Percentiles rank a stretch among this genome's conserved stretches.
Conservation (phyloP, 805 yeast species). For the Nakazawaea ernobii region DNA sequence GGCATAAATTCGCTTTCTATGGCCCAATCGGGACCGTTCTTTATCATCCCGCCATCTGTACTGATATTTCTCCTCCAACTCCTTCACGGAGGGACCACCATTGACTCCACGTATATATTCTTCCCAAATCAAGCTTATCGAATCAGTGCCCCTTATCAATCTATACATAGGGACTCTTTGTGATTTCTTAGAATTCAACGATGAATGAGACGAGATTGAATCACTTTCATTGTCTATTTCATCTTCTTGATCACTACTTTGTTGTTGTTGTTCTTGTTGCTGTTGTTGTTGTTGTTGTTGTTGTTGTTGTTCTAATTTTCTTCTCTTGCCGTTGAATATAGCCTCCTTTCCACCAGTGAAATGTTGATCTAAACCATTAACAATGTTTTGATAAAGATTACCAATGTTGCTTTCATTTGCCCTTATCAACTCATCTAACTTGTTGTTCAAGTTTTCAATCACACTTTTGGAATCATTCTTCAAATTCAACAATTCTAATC, state of each 20-base stretch:
- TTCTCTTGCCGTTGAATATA: neutral
- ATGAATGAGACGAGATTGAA: neutral
- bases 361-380: slow-evolving; percentile 7
- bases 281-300: neutral
- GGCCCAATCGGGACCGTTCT: slow-evolving; percentile 43
- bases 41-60: slow-evolving; percentile 52
- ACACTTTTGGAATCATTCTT: slow-evolving; percentile 7
- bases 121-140: slow-evolving; percentile 48
- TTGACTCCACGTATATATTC: slow-evolving; percentile 48
- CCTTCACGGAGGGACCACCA: slow-evolving; percentile 46
- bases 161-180: slow-evolving; percentile 11
- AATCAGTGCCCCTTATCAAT: slow-evolving; percentile 16
- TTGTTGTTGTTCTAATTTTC: neutral
- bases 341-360: neutral
- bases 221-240: neutral
- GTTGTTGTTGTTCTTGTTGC: too few species aligned
- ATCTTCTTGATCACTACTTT: neutral
- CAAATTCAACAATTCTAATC: slow-evolving; percentile 9
- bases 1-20: slow-evolving; percentile 47
- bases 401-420: neutral
- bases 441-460: slow-evolving; percentile 2
- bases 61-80: slow-evolving; percentile 41
- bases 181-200: neutral
- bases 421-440: slow-evolving; percentile 6
- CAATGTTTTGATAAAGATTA: slow-evolving; percentile 10